Base-by-base conservation (phyloP, 768 basidiomycete species). In the Daedaleopsis sinensis region DNA sequence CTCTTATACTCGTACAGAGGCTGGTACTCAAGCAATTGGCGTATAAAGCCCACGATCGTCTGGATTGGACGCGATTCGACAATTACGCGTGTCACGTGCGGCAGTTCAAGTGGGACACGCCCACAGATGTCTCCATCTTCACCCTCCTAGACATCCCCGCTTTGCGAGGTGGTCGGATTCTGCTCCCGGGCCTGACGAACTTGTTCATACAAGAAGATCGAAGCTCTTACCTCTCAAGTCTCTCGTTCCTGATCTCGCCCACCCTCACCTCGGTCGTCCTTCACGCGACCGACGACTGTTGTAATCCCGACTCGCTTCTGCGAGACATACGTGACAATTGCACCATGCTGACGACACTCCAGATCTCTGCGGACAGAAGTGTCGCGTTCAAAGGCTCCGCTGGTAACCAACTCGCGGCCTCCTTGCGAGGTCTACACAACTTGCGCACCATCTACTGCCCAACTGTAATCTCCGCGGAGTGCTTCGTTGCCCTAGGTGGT, bases 61-160 rank as follows among this genome's bases (percentile, higher is more conserved):
- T 61, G 8, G 48, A 51, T 6, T 61, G 59, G 59, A 51, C 48
- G 9, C 59, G 59, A 1, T 61, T 55, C 49, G 5, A 39, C n/a
- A 38, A 50, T 10, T 50, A 55, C 48, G 59, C 59, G 5, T 38
- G 24, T 16, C 39, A 55, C 54, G 59, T 61, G 10, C 47, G 59
- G 11, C 2, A 2, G 37, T 24, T 61, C 48, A 11, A 19, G 27
- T 61, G 59, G 59, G 8, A 37, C 7, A 32, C 42, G 12, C 15
- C 24, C 5, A 4, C 10, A 21, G 39, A 55, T 16, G 39, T 61
- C 42, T 52, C 59, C 5, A 32, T 44, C 12, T 39, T 44, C 39
- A 27, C 59, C n/a, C 59, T 61, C 42, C 3, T 19, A 18, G 42
- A 37, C 3, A n/a, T 61, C n/a, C 21, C 54, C 32, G 3, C 27